These are phyloP conservation scores for Aschersonia sp. DNA, from an alignment of 2,329 filamentous ascomycete species.

Conservation along the genomic window DNA sequence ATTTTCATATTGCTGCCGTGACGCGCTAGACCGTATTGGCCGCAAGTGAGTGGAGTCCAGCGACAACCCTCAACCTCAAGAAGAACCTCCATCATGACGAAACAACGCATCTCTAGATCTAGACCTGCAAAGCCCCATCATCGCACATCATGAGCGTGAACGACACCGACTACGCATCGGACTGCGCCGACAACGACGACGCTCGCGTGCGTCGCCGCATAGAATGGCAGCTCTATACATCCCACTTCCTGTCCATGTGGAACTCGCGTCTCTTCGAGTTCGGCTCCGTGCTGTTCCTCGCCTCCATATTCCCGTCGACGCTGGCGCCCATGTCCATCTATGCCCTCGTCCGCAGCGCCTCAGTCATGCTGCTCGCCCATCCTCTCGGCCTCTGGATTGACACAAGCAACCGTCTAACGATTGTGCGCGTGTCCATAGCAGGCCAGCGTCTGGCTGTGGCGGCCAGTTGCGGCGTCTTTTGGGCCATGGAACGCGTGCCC, in stretches of 20 bases:
- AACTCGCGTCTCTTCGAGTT: slow-evolving; percentile 53
- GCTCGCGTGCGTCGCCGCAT: background rate
- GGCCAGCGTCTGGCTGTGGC: slow-evolving; percentile 29
- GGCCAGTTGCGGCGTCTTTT: slow-evolving; percentile 30
- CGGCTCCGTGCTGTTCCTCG: slow-evolving; percentile 43
- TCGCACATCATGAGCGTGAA: too few species aligned
- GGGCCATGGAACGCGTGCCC: slow-evolving; percentile 9
- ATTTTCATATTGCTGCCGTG: too few species aligned
- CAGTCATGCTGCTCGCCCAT: slow-evolving; percentile 44
- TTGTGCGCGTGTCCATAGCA: slow-evolving; percentile 35
- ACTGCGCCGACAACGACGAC: too few species aligned
- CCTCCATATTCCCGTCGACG: slow-evolving; percentile 39
- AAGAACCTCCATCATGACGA: too few species aligned
- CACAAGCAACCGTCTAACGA: slow-evolving; percentile 29
- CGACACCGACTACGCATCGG: too few species aligned
- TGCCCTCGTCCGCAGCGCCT: slow-evolving; percentile 42
- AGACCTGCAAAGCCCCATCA: too few species aligned
- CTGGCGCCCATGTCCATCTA: slow-evolving; percentile 57
- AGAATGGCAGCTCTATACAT: slow-evolving; percentile 31
- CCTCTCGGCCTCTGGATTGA: slow-evolving; percentile 47
- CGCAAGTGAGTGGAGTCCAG: too few species aligned
- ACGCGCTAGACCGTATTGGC: too few species aligned
- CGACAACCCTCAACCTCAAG: too few species aligned
- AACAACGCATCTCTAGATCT: too few species aligned
- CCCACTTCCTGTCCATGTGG: slow-evolving; percentile 49